Evolutionary conservation across 2,329 filamentous ascomycete genomes (phyloP).

Genomic region (Sclerotinia minor): DNA sequence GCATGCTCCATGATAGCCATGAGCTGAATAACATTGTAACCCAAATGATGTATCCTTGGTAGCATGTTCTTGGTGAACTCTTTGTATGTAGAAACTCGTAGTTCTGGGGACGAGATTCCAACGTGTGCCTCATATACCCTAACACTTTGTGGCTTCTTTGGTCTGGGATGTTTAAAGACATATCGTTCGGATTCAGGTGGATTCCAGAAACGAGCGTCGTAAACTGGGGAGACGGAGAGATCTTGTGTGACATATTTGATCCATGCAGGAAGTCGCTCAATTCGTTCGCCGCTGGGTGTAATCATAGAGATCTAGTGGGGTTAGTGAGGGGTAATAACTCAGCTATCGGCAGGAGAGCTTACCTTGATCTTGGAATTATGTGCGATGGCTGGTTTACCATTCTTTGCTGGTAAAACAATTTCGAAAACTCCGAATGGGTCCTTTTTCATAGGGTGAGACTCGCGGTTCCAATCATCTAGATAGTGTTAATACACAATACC

Average conservation of each 20-base stretch:
- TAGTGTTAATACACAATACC: constrained; percentile 30
- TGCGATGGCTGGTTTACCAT: constrained; percentile 76
- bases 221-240: constrained; percentile 81
- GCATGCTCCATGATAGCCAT: constrained; percentile 99
- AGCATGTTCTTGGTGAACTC: constrained; percentile 94
- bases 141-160: constrained; percentile 80
- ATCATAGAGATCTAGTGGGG: constrained; percentile 73
- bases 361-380: constrained; percentile 98
- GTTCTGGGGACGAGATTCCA: constrained; percentile 90
- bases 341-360: constrained; percentile 22
- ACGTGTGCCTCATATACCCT: constrained; percentile 99
- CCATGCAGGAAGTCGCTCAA: constrained; percentile 92
- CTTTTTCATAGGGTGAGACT: constrained; percentile 83
- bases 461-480: constrained; percentile 80
- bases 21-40: constrained; percentile 96
- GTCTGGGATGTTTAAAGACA: constrained; percentile 77
- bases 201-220: constrained; percentile 97
- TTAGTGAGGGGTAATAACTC: constrained; percentile 27
- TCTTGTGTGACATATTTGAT: constrained; percentile 98
- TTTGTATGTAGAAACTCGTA: constrained; percentile 89
- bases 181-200: constrained; percentile 76
- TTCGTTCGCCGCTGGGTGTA: constrained; percentile 73
- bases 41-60: constrained; percentile 82
- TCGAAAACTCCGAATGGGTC: constrained; percentile 85
- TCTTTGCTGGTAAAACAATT: constrained; percentile 69